These are phyloP conservation scores for Geotrichum fermentans DNA, from an alignment of 1,139 yeast genomes.

Conservation along the genomic window DNA sequence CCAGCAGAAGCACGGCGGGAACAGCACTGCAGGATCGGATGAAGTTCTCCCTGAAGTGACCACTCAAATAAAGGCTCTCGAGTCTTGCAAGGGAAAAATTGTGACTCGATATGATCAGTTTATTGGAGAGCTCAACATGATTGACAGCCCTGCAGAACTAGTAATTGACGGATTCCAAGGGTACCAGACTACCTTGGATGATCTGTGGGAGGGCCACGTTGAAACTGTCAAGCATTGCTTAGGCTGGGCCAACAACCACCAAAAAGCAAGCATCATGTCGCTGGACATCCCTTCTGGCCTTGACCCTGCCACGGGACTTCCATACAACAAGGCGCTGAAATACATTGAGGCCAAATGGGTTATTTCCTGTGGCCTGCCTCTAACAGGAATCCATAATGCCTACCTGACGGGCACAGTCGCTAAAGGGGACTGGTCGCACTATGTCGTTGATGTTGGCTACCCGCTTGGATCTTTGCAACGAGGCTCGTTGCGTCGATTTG, in stretches of 20 bases:
- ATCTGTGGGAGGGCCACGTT: slow-evolving; percentile 47
- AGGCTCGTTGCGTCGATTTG: slow-evolving; percentile 44
- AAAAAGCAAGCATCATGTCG: slow-evolving; percentile 53
- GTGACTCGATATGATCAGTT: slow-evolving; percentile 40
- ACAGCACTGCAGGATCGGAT: slow-evolving; percentile 26
- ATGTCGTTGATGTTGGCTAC: slow-evolving; percentile 65
- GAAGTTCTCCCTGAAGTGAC: slow-evolving; percentile 33
- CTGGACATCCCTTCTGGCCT: slow-evolving; percentile 79
- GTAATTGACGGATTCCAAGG: slow-evolving; percentile 81
- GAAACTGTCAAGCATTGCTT: slow-evolving; percentile 45
- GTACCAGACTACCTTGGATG: slow-evolving; percentile 62
- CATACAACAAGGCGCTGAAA: slow-evolving; percentile 16
- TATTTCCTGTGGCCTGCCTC: slow-evolving; percentile 69
- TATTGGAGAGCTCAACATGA: slow-evolving; percentile 40
- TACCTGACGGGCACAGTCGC: slow-evolving; percentile 44
- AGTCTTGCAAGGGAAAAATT: slow-evolving; percentile 49
- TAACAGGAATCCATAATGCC: slow-evolving; percentile 60
- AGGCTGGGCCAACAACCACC: slow-evolving; percentile 58
- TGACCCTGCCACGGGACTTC: slow-evolving; percentile 76
- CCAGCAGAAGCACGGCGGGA: neutral
- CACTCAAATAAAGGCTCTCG: slow-evolving; percentile 52
- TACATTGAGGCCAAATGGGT: slow-evolving; percentile 46
- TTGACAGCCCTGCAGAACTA: slow-evolving; percentile 72
- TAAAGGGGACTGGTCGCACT: slow-evolving; percentile 49
- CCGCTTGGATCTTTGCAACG: slow-evolving; percentile 44